Evolutionary conservation across 768 basidiomycete genomes (phyloP).

Genomic region (Hirschioporus abietinus): DNA sequence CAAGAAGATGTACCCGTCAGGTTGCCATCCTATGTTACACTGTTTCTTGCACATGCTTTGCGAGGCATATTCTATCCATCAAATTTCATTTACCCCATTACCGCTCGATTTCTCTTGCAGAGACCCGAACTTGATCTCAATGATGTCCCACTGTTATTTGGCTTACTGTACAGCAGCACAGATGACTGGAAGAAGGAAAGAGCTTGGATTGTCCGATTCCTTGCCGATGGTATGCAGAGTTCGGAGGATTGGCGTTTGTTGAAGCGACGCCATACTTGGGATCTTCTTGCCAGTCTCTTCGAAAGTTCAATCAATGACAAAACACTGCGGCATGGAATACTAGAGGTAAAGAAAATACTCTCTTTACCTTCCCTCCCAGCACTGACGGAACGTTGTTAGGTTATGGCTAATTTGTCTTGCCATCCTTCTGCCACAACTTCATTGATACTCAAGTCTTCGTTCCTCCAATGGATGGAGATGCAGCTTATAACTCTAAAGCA

Average conservation of each 20-base stretch:
- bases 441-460: conserved; percentile 62
- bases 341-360: conserved; percentile 48
- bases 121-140: conserved; percentile 71
- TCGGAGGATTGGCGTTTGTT: conserved; percentile 78
- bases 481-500: conserved; percentile 34
- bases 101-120: conserved; percentile 85
- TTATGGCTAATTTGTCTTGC: conserved; percentile 70
- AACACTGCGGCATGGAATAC: conserved; percentile 47
- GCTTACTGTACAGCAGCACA: conserved; percentile 73
- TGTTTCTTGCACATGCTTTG: conserved; percentile 79
- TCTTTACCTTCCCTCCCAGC: not conserved
- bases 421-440: conserved; percentile 65
- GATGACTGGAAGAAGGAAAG: conserved; percentile 85
- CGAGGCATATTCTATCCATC: conserved; percentile 82
- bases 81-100: conserved; percentile 82
- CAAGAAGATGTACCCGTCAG: conserved; percentile 38
- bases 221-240: conserved; percentile 75
- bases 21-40: conserved; percentile 71
- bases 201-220: conserved; percentile 81
- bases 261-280: conserved; percentile 83
- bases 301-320: conserved; percentile 56
- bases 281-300: conserved; percentile 77
- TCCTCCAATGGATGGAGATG: conserved; percentile 81
- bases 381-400: conserved; percentile 33
- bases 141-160: conserved; percentile 90